Evolutionary conservation across 2,329 filamentous ascomycete species (phyloP), one percentile per base, ranked within the genome.

Genomic region (Fusarium pseudograminearum): DNA sequence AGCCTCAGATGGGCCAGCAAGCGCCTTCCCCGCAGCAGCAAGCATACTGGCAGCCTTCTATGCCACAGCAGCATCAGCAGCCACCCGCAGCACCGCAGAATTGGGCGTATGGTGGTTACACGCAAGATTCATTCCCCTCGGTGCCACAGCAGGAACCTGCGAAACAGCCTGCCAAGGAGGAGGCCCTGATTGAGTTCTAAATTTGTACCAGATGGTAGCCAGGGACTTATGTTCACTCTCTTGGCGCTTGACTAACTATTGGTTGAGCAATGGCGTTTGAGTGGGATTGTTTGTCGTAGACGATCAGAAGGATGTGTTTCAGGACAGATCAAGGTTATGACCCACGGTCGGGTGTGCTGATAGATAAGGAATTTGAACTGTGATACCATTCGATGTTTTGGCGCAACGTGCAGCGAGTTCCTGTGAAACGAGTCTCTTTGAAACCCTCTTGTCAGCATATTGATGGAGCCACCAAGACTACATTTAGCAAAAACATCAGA

Each of bases 141-240:
- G 84, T 87, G 30, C 88, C 87, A 15, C 80, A 81, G 54, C 84
- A 80, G 51, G 81, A 82, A 44, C 80, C 79, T 5, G 65, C 75
- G 26, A 76, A 77, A 65, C 74, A 84, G 73, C 86, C 86, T 16
- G 85, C 82, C 2, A 85, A 91, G 47, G 92, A 95, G 79, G 93
- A 95, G 79, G 91, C 89, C 61, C 80, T 96, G 74, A 96, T 96
- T 79, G 93, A 96, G 78, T 83, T 95, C 66, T 94, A 72, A 76
- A 50, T 38, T 41, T 58, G n/a, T 50, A 57, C 22, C 15, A 10
- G 14, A 24, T 30, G 15, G 14, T 22, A 33, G 34, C 20, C 26
- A 40, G 42, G 40, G 24, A 50, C 36, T 40, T 47, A 18, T 34
- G 8, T 31, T 41, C 40, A 38, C 24, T 40, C 54, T 40, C 42